Conservation (phyloP, 768 basidiomycete species). For the Macrolepiota dolichaula region DNA sequence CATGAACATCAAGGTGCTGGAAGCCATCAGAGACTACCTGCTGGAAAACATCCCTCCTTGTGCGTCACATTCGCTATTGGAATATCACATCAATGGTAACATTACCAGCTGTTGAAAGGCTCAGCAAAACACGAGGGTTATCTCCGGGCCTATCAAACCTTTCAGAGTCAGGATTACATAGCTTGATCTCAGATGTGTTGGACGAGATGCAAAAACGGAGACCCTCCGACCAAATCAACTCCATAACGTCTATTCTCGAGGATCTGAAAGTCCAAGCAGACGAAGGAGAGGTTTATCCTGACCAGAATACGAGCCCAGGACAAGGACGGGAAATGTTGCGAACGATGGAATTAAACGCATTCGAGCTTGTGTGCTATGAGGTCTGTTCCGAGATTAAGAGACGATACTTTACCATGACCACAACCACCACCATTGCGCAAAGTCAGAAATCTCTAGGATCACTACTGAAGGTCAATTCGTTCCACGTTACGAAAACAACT, state of each 20-base stretch:
- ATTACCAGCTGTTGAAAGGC: not conserved
- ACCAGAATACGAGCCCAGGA: not conserved
- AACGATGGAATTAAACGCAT: not conserved
- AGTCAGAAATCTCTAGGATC: not conserved
- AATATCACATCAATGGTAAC: not conserved
- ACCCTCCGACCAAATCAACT: not conserved
- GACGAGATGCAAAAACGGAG: conserved; percentile 5
- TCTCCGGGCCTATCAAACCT: not conserved
- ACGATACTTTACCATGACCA: not conserved
- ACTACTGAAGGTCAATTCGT: not conserved
- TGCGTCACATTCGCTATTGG: not conserved
- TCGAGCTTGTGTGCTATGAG: conserved; percentile 7
- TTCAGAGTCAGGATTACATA: not conserved
- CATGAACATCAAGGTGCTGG: not conserved
- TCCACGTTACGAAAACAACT: not conserved
- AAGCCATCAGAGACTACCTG: not conserved
- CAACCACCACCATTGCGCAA: not conserved
- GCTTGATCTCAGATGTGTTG: not conserved
- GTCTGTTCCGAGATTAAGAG: conserved; percentile 2
- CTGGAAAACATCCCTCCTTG: conserved; percentile 1
- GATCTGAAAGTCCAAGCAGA: not conserved
- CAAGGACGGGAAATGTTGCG: conserved; percentile 6
- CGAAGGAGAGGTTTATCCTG: not conserved
- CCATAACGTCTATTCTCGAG: not conserved
- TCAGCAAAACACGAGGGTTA: not conserved